A percentile compares a stretch with the other conserved stretches of the same genome.
Conservation (phyloP, 257 asterid species). For the Solanum tarapatanum region DNA sequence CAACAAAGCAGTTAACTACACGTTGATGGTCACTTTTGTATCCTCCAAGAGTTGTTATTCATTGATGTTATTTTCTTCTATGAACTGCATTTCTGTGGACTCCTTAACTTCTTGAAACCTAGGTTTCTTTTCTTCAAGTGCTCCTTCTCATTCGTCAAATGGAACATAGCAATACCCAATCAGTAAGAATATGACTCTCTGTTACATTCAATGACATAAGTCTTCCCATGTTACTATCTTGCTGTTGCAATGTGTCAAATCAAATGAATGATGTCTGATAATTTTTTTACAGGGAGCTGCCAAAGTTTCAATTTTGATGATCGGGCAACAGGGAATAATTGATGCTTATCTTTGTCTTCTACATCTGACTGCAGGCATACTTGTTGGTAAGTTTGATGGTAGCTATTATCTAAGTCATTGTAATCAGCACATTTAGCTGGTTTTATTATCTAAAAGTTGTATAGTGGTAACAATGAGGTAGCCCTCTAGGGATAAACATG, state of each 20-base stretch:
- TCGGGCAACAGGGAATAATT: slow-evolving; percentile 98
- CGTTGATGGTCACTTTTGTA: slow-evolving; percentile 99
- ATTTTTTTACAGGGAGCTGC: slow-evolving; percentile 75
- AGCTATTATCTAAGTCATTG: not conserved
- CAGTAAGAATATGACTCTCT: slow-evolving; percentile 35
- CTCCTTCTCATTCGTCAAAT: slow-evolving; percentile 86
- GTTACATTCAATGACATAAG: not conserved
- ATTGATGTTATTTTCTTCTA: not conserved
- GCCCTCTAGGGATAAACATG: not conserved
- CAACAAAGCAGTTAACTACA: slow-evolving; percentile 90
- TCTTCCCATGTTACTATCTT: not conserved
- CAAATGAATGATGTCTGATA: not conserved
- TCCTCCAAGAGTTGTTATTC: slow-evolving; percentile 40
- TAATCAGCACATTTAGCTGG: not conserved
- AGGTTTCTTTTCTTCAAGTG: slow-evolving; percentile 93
- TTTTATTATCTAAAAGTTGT: not conserved
- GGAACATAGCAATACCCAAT: slow-evolving; percentile 96
- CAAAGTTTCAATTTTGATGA: slow-evolving; percentile 87
- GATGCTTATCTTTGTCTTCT: slow-evolving; percentile 95
- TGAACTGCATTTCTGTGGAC: slow-evolving; percentile 21
- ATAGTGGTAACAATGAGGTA: not conserved
- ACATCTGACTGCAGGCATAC: slow-evolving; percentile 96
- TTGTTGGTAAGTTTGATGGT: slow-evolving; percentile 59
- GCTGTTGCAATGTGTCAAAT: not conserved
- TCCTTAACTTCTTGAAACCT: slow-evolving; percentile 32